Conservation (phyloP, 495 filamentous ascomycete genomes). For the Lophiotrema nucula region DNA sequence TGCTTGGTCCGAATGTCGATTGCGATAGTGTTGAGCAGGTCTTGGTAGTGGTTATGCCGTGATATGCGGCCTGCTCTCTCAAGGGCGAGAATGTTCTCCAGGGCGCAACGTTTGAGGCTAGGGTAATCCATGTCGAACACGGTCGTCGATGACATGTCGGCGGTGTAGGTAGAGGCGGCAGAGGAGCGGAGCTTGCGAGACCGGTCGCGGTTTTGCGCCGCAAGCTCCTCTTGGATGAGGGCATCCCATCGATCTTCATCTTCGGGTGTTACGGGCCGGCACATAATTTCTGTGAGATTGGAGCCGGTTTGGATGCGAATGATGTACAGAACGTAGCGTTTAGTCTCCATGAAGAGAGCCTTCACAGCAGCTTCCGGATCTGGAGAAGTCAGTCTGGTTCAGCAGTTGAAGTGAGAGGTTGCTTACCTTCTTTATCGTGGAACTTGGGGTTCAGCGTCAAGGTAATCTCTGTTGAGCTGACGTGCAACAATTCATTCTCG, state of each 20-base stretch:
- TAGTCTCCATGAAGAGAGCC: constrained; percentile 94
- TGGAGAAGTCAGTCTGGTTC: constrained; percentile 19
- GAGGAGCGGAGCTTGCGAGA: constrained; percentile 61
- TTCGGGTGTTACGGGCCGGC: constrained; percentile 80
- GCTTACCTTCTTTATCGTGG: constrained; percentile 73
- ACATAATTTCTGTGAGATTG: constrained; percentile 91
- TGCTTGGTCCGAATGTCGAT: constrained; percentile 97
- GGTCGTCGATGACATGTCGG: constrained; percentile 51
- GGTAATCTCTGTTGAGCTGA: constrained; percentile 85
- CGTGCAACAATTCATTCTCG: constrained; percentile 84
- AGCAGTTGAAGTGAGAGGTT: constrained; percentile 18
- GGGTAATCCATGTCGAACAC: constrained; percentile 88
- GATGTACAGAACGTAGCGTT: constrained; percentile 95
- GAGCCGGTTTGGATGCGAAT: constrained; percentile 92
- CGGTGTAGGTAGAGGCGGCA: constrained; percentile 46
- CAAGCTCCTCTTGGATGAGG: constrained; percentile 80
- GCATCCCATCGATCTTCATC: constrained; percentile 86
- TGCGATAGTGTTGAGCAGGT: constrained; percentile 93
- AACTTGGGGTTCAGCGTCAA: constrained; percentile 89
- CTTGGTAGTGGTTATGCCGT: constrained; percentile 92
- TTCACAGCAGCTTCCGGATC: constrained; percentile 92
- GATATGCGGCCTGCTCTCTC: constrained; percentile 83
- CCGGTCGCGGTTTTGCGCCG: constrained; percentile 42
- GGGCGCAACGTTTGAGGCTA: constrained; percentile 84
- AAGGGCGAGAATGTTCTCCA: constrained; percentile 90